Conservation (phyloP, 2,329 filamentous ascomycete genomes). For the Aspergillus eucalypticola region DNA sequence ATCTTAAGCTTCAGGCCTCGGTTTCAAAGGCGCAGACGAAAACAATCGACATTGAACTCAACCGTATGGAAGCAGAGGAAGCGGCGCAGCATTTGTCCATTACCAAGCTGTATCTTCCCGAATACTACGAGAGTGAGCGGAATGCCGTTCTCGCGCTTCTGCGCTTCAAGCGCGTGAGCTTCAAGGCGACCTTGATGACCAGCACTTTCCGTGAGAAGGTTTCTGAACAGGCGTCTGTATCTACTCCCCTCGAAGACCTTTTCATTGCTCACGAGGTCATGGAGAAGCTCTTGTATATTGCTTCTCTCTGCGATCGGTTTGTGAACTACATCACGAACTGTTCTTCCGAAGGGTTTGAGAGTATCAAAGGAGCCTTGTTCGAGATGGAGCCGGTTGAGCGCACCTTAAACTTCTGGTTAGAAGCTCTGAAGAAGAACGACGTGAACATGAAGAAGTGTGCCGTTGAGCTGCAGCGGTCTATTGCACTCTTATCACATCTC, state of each 20-base stretch:
- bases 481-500: conserved; percentile 83
- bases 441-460: conserved; percentile 82
- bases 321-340: conserved; percentile 77
- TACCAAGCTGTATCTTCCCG: conserved; percentile 83
- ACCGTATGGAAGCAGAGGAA: conserved; percentile 84
- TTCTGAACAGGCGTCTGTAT: conserved; percentile 64
- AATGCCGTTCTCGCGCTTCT: conserved; percentile 88
- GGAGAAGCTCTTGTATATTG: conserved; percentile 83
- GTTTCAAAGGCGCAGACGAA: conserved; percentile 91
- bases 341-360: conserved; percentile 73
- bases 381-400: conserved; percentile 92
- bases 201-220: conserved; percentile 77
- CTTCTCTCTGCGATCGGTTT: conserved; percentile 80
- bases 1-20: conserved; percentile 87
- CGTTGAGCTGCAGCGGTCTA: conserved; percentile 76
- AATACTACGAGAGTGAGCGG: conserved; percentile 75
- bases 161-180: conserved; percentile 81
- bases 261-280: conserved; percentile 78
- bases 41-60: conserved; percentile 87
- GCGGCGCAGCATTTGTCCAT: conserved; percentile 85
- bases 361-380: conserved; percentile 75
- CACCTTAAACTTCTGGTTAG: conserved; percentile 84
- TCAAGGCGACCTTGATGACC: conserved; percentile 80
- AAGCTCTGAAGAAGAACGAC: conserved; percentile 78
- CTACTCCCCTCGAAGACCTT: conserved; percentile 70